Percentiles rank a stretch among this genome's conserved stretches.
phyloP scores from a whole-genome alignment of 2,329 filamentous ascomycete genomes.

The Botryotinia globosa region DNA sequence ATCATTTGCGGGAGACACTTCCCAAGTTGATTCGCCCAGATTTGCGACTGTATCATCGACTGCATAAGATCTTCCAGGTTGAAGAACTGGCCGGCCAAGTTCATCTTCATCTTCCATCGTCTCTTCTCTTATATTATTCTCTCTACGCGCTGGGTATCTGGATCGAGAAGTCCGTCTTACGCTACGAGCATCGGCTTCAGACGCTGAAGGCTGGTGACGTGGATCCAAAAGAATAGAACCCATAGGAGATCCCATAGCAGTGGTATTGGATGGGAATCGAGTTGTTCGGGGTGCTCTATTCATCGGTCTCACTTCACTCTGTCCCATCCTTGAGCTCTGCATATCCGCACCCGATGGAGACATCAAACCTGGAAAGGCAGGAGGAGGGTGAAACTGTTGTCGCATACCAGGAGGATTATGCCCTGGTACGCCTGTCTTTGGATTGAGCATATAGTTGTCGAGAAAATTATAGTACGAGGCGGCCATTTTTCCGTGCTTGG shows the following conservation, averaged over 20 bases:
- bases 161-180: slow-evolving; percentile 46
- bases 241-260: slow-evolving; percentile 51
- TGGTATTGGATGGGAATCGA: slow-evolving; percentile 43
- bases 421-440: slow-evolving; percentile 63
- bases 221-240: slow-evolving; percentile 72
- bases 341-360: slow-evolving; percentile 59
- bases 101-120: slow-evolving; percentile 47
- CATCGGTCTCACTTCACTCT: slow-evolving; percentile 45
- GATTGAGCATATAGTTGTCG: slow-evolving; percentile 82
- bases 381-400: slow-evolving; percentile 70
- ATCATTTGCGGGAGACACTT: slow-evolving; percentile 40
- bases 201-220: slow-evolving; percentile 65
- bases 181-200: slow-evolving; percentile 47
- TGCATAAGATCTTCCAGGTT: slow-evolving; percentile 18
- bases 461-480: slow-evolving; percentile 93
- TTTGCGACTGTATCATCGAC: slow-evolving; percentile 35
- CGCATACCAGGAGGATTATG: slow-evolving; percentile 55
- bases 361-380: slow-evolving; percentile 68
- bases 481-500: slow-evolving; percentile 98
- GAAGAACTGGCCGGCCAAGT: slow-evolving; percentile 22
- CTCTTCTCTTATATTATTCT: slow-evolving; percentile 54
- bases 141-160: slow-evolving; percentile 45
- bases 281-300: slow-evolving; percentile 45
- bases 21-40: slow-evolving; percentile 46
- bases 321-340: slow-evolving; percentile 49